A percentile compares a stretch with the other conserved stretches of the same genome.
phyloP scores from a whole-genome alignment of 1,284 basidiomycete genomes.

The Marasmius fiardii region DNA sequence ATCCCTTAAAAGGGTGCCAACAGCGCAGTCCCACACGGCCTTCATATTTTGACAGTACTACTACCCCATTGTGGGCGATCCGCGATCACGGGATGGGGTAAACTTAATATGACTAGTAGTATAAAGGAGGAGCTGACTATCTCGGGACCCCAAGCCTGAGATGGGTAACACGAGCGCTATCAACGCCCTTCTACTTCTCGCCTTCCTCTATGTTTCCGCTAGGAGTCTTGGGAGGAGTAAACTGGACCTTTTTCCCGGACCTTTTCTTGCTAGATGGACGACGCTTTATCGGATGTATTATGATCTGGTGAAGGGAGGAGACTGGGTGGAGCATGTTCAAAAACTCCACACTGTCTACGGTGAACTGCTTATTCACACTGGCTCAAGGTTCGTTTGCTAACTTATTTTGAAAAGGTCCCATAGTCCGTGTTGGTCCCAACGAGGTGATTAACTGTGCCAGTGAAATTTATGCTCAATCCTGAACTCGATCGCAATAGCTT shows the following conservation, averaged over 20 bases:
- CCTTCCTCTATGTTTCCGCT: too few relatives aligned
- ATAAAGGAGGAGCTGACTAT: too few relatives aligned
- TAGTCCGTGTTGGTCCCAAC: conserved; percentile 17
- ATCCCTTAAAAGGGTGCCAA: too few relatives aligned
- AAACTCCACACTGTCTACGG: conserved; percentile 13
- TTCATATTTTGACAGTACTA: too few relatives aligned
- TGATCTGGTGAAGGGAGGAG: conserved; percentile 11
- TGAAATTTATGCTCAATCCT: background rate
- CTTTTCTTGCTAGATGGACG: conserved; percentile 13
- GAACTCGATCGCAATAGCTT: conserved; percentile 14
- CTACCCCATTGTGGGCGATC: too few relatives aligned
- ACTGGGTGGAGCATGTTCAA: conserved; percentile 10
- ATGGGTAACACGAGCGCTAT: too few relatives aligned
- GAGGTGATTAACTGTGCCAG: conserved; percentile 3
- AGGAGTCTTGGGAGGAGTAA: background rate
- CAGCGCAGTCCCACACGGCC: too few relatives aligned
- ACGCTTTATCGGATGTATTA: conserved; percentile 12
- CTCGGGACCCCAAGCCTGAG: too few relatives aligned
- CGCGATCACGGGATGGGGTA: too few relatives aligned
- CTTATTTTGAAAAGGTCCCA: conserved; percentile 6
- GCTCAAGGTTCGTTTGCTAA: background rate
- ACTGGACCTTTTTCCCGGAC: conserved; percentile 13
- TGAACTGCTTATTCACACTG: background rate
- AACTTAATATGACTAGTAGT: too few relatives aligned
- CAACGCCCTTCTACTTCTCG: too few relatives aligned